These are phyloP conservation scores for Xylaria sp. DNA, from an alignment of 2,329 filamentous ascomycete genomes.

Conservation along the genomic window DNA sequence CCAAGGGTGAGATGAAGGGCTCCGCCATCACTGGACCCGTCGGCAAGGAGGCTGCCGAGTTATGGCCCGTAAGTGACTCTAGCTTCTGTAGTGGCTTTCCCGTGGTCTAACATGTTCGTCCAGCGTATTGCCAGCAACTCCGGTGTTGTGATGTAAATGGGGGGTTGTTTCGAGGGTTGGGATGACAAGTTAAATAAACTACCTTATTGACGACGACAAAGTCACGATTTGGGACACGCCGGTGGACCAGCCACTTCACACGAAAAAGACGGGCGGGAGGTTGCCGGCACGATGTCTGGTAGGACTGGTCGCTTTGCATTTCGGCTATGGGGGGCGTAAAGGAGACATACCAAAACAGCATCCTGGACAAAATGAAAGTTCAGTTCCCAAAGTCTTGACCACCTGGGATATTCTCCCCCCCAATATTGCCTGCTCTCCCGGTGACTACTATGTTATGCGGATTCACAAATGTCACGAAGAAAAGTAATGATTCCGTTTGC, in stretches of 20 bases:
- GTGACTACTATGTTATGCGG: too few relatives aligned
- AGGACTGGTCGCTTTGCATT: constrained; percentile 55
- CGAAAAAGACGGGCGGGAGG: constrained; percentile 7
- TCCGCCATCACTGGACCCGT: constrained; percentile 98
- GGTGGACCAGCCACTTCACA: constrained; percentile 29
- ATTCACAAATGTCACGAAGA: neutral
- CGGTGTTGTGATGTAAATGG: constrained; percentile 97
- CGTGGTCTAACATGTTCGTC: constrained; percentile 38
- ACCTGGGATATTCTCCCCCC: too few relatives aligned
- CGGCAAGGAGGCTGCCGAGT: constrained; percentile 99
- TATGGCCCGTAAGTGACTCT: constrained; percentile 82
- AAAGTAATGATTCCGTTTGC: neutral
- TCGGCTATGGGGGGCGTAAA: constrained; percentile 57
- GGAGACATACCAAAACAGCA: constrained; percentile 56
- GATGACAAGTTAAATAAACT: constrained; percentile 23
- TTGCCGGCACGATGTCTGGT: constrained; percentile 34
- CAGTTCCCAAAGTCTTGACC: constrained; percentile 30
- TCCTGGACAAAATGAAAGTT: constrained; percentile 46
- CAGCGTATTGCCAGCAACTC: constrained; percentile 99
- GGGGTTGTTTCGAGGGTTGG: constrained; percentile 30
- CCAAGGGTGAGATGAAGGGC: constrained; percentile 99
- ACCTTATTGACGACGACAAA: constrained; percentile 32
- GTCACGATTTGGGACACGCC: constrained; percentile 34
- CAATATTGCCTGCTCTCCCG: neutral
- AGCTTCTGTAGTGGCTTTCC: neutral